These are phyloP conservation scores for Filobasidium floriforme DNA, from an alignment of 768 basidiomycete genomes.

Conservation along the genomic window DNA sequence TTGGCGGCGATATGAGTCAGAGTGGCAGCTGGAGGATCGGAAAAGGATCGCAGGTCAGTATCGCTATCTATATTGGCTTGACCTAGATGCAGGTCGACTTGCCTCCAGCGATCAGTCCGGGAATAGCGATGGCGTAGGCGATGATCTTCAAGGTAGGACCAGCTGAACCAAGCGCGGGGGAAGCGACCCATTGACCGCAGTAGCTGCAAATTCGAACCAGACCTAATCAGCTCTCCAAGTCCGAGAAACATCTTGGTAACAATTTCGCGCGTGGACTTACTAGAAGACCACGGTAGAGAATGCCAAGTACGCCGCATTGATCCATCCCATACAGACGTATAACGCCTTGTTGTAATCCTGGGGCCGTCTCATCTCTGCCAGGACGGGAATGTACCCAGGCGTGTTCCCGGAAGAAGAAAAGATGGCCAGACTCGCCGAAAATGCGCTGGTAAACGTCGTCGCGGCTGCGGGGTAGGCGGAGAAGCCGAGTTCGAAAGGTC, in stretches of 20 bases:
- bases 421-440: not conserved
- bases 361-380: constrained; percentile 45
- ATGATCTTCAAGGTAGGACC: constrained; percentile 37
- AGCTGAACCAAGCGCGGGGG: constrained; percentile 41
- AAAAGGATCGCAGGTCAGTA: not conserved
- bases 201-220: constrained; percentile 11
- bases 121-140: constrained; percentile 28
- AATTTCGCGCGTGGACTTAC: not conserved
- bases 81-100: not conserved
- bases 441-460: constrained; percentile 5
- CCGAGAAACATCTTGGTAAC: not conserved
- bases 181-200: constrained; percentile 39
- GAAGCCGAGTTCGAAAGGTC: constrained; percentile 13
- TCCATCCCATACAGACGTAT: constrained; percentile 23
- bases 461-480: not conserved
- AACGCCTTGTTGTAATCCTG: constrained; percentile 41
- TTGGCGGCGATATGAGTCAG: constrained; percentile 5
- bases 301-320: constrained; percentile 1
- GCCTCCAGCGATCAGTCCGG: constrained; percentile 24
- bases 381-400: constrained; percentile 31
- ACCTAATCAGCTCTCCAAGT: not conserved
- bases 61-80: not conserved
- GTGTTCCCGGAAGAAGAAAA: constrained; percentile 13
- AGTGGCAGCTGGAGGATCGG: not conserved
- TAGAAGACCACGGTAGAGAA: constrained; percentile 16